A percentile compares a stretch with the other conserved stretches of the same genome.
These are phyloP conservation scores for Beauveria bassiana DNA, from an alignment of 2,329 filamentous ascomycete species.

Conservation along the genomic window DNA sequence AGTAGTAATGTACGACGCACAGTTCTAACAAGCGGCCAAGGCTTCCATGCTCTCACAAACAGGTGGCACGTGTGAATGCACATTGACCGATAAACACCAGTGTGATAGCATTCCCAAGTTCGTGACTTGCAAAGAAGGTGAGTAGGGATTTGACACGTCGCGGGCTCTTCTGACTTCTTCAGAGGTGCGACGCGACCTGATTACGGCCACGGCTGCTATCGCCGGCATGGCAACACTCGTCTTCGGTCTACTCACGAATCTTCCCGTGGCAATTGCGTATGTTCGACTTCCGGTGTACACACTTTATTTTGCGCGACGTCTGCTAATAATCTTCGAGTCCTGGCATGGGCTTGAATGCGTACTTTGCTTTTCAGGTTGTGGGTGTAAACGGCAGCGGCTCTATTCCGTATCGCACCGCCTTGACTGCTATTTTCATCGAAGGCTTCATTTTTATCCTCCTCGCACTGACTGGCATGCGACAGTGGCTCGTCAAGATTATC, in stretches of 20 bases:
- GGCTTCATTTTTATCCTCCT: conserved; percentile 58
- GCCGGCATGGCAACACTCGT: conserved; percentile 65
- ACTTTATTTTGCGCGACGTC: neutral
- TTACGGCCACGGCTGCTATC: conserved; percentile 78
- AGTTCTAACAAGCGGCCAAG: conserved; percentile 32
- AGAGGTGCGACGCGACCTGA: conserved; percentile 66
- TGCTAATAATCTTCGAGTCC: conserved; percentile 35
- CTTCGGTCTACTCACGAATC: conserved; percentile 75
- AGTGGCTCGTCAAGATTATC: conserved; percentile 63
- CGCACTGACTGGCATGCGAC: conserved; percentile 60
- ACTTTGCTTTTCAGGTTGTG: conserved; percentile 61
- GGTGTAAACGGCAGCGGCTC: conserved; percentile 49
- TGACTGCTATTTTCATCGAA: conserved; percentile 58
- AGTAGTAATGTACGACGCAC: neutral
- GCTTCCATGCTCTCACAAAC: conserved; percentile 65
- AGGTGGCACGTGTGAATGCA: conserved; percentile 69
- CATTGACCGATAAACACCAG: conserved; percentile 30
- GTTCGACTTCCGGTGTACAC: conserved; percentile 17
- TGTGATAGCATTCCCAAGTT: conserved; percentile 42
- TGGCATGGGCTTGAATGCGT: conserved; percentile 61
- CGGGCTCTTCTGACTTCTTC: conserved; percentile 10
- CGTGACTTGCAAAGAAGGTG: conserved; percentile 39
- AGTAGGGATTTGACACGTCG: conserved; percentile 9
- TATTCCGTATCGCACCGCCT: conserved; percentile 50
- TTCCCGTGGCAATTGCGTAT: conserved; percentile 69